Base-by-base conservation (phyloP, 495 filamentous ascomycete genomes). In the Trichoderma reesei region DNA sequence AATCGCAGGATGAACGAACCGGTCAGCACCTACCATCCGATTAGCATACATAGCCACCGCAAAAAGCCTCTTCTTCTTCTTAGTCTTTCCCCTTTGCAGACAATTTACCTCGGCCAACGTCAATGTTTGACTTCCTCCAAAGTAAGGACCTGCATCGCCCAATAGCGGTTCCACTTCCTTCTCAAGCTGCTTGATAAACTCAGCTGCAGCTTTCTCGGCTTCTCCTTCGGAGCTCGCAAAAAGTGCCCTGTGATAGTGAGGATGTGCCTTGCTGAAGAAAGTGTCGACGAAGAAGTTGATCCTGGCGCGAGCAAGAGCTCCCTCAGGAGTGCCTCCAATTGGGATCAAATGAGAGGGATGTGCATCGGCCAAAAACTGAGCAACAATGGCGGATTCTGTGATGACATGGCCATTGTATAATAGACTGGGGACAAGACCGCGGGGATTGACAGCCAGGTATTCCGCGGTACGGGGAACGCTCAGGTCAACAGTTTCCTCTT, bases 391-490 rank as follows among this genome's bases (percentile, higher is more conserved):
- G 26, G 78, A 80, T 73, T 96, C 91, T 60, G 82, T 83, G 74
- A 96, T 82, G 72, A 93, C 87, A 46, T 83, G 72, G 68, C 85
- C 86, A 66, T 87, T 82, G 76, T 90, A 88, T 39, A 82, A 83
- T 31, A 96, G 69, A 1, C 83, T 76, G 34, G 91, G 91, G 44
- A 96, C 90, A 16, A 91, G 82, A 36, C 91, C 91, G 56, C 90
- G 85, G 70, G 90, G 91, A 76, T 96, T 96, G 72, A 96, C 77
- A 60, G 89, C 79, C 4, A 95, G 83, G 73, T 95, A 96, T 82
- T 90, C 92, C n/a, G 83, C 78, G 60, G 90, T 89, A 10, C 91
- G 86, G 0, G 91, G 91, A 4, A 68, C 80, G 67, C 73, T 69
- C 56, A 96, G 80, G 71, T 92, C 87, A 71, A 96, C 91, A 62